Percentiles rank a stretch among this genome's conserved stretches.
phyloP scores from a whole-genome alignment of 805 yeast species.

The Saturnispora serradocipensis region DNA sequence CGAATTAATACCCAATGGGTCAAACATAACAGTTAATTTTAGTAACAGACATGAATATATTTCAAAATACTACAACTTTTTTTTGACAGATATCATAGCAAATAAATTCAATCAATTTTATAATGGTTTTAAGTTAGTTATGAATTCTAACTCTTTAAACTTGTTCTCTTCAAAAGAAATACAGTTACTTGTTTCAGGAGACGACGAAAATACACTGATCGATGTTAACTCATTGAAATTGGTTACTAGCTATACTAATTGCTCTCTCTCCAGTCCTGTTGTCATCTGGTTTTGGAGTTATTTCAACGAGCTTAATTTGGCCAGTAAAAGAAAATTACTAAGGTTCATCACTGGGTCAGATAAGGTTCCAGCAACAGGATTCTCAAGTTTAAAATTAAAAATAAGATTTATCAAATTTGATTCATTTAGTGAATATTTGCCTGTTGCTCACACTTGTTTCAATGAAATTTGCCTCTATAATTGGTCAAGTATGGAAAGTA shows the following conservation, averaged over 20 bases:
- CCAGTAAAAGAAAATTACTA: slow-evolving; percentile 53
- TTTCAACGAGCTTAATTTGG: slow-evolving; percentile 36
- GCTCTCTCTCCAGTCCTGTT: slow-evolving; percentile 33
- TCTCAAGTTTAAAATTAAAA: slow-evolving; percentile 63
- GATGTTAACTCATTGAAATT: slow-evolving; percentile 62
- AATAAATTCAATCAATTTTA: slow-evolving; percentile 49
- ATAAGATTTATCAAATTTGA: slow-evolving; percentile 37
- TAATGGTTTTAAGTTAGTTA: slow-evolving; percentile 65
- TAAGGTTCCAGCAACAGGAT: slow-evolving; percentile 87
- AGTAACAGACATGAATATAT: slow-evolving; percentile 54
- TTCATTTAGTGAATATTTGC: slow-evolving; percentile 43
- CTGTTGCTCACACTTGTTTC: slow-evolving; percentile 90
- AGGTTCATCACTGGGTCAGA: slow-evolving; percentile 86
- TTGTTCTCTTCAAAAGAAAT: slow-evolving; percentile 77
- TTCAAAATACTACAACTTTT: slow-evolving; percentile 50
- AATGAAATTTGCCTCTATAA: slow-evolving; percentile 76
- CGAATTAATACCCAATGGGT: slow-evolving; percentile 55
- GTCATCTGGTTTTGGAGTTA: slow-evolving; percentile 87
- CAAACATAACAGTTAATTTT: slow-evolving; percentile 42
- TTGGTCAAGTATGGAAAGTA: slow-evolving; percentile 46
- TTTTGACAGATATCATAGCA: slow-evolving; percentile 45
- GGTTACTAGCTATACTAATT: slow-evolving; percentile 67
- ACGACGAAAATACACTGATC: slow-evolving; percentile 39
- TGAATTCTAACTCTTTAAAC: slow-evolving; percentile 73
- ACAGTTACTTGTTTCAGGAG: slow-evolving; percentile 70